These are phyloP conservation scores for Fraxinus albicans DNA, from an alignment of 305 asterid genomes.

Conservation along the genomic window DNA sequence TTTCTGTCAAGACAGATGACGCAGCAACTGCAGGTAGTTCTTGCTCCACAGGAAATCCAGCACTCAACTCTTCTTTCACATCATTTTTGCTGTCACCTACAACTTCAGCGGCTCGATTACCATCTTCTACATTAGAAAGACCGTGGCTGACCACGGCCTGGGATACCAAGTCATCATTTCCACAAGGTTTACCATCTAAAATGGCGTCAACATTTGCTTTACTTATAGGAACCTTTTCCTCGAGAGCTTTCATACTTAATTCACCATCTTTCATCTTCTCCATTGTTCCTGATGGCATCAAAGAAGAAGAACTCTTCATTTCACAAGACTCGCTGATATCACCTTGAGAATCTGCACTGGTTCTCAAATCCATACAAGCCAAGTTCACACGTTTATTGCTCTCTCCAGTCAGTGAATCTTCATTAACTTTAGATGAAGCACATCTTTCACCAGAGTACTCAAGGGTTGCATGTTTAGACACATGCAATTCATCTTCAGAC, in stretches of 20 bases:
- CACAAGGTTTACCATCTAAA: slow-evolving; percentile 23
- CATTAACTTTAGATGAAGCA: slow-evolving; percentile 17
- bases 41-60: slow-evolving; percentile 17
- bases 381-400: neutral
- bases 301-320: slow-evolving; percentile 27
- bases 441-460: slow-evolving; percentile 25
- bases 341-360: slow-evolving; percentile 18
- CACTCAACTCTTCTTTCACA: slow-evolving; percentile 18
- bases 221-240: slow-evolving; percentile 23
- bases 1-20: slow-evolving; percentile 19
- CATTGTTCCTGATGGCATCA: slow-evolving; percentile 20
- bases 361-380: slow-evolving; percentile 17
- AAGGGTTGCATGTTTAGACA: slow-evolving; percentile 15
- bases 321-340: slow-evolving; percentile 30
- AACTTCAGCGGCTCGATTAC: slow-evolving; percentile 27
- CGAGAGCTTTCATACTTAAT: slow-evolving; percentile 26
- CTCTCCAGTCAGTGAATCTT: slow-evolving; percentile 20
- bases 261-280: slow-evolving; percentile 35
- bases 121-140: slow-evolving; percentile 26
- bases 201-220: slow-evolving; percentile 16
- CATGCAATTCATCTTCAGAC: slow-evolving; percentile 24
- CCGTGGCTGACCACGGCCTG: slow-evolving; percentile 26
- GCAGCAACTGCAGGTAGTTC: slow-evolving; percentile 12
- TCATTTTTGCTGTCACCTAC: slow-evolving; percentile 32
- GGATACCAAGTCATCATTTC: slow-evolving; percentile 16